phyloP scores from a whole-genome alignment of 345 rosid genomes.

The Microthlaspi erraticum region DNA sequence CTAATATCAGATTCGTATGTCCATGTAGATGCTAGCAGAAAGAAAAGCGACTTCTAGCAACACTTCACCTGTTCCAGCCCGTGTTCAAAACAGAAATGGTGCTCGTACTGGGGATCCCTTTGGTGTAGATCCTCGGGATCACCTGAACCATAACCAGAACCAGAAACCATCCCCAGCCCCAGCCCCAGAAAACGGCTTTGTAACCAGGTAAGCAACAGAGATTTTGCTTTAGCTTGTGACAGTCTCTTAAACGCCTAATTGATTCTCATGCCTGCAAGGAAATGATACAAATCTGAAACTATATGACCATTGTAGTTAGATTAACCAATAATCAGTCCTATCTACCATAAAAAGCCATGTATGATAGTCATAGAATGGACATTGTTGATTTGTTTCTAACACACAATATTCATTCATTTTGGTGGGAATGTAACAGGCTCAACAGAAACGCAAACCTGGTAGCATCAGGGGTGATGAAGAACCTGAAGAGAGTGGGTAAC shows the following conservation, averaged over 20 bases:
- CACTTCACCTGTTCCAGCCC: conserved; percentile 49
- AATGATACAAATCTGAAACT: neutral
- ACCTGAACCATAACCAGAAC: conserved; percentile 36
- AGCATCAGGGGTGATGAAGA: conserved; percentile 65
- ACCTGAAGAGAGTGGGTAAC: conserved; percentile 62
- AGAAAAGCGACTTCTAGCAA: conserved; percentile 39
- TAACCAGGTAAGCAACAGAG: conserved; percentile 56
- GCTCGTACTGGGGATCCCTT: no score
- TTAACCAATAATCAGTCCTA: no score
- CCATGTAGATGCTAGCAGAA: conserved; percentile 43
- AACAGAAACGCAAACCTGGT: conserved; percentile 66
- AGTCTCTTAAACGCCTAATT: neutral
- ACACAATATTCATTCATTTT: neutral
- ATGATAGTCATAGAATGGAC: conserved; percentile 11
- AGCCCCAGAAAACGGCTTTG: conserved; percentile 52
- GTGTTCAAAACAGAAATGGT: conserved; percentile 54
- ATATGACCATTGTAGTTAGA: conserved; percentile 8
- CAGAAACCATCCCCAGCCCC: conserved; percentile 40
- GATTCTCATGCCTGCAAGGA: neutral
- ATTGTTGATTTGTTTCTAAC: no score
- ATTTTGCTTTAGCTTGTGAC: conserved; percentile 14
- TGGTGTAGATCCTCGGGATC: conserved; percentile 59
- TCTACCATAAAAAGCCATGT: neutral
- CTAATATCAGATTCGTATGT: neutral
- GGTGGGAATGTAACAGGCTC: conserved; percentile 50